Evolutionary conservation across 768 basidiomycete species (phyloP).

Genomic region (Auricularia sp.): DNA sequence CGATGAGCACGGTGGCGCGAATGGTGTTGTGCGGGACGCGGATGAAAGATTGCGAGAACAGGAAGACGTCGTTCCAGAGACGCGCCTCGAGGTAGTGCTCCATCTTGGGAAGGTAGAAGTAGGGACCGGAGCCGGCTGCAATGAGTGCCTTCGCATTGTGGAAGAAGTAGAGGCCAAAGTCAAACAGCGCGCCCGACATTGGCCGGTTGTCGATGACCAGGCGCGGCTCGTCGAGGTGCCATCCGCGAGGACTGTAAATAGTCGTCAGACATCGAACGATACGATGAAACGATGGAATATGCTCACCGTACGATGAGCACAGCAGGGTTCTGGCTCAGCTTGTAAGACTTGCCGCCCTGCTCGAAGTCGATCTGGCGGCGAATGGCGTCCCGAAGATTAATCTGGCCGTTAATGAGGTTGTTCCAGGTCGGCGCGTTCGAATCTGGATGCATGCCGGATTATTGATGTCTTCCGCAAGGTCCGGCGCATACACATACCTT

Average conservation of each 20-base stretch:
- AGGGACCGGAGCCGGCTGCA: constrained; percentile 79
- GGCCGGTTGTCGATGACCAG: constrained; percentile 81
- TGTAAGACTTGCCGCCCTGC: constrained; percentile 80
- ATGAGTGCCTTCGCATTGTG: constrained; percentile 92
- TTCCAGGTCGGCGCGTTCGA: constrained; percentile 89
- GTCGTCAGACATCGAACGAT: background rate
- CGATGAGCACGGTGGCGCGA: constrained; percentile 89
- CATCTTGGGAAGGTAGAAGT: constrained; percentile 99
- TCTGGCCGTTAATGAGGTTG: constrained; percentile 86
- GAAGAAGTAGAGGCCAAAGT: constrained; percentile 95
- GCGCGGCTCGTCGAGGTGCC: constrained; percentile 95
- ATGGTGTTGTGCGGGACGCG: constrained; percentile 79
- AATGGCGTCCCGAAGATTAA: constrained; percentile 89
- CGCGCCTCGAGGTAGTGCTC: constrained; percentile 95
- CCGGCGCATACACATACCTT: constrained; percentile 41
- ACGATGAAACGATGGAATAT: constrained; percentile 11
- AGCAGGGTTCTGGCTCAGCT: constrained; percentile 76
- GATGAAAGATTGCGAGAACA: constrained; percentile 85
- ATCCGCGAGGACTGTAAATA: constrained; percentile 76
- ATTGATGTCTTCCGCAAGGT: background rate
- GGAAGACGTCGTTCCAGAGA: constrained; percentile 97
- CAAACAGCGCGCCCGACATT: constrained; percentile 88
- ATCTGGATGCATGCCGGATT: constrained; percentile 36
- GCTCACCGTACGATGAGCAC: constrained; percentile 80
- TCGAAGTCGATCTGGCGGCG: constrained; percentile 85